These are phyloP conservation scores for Chenopodium album DNA, from an alignment of 148 eudicot genomes.

Conservation along the genomic window DNA sequence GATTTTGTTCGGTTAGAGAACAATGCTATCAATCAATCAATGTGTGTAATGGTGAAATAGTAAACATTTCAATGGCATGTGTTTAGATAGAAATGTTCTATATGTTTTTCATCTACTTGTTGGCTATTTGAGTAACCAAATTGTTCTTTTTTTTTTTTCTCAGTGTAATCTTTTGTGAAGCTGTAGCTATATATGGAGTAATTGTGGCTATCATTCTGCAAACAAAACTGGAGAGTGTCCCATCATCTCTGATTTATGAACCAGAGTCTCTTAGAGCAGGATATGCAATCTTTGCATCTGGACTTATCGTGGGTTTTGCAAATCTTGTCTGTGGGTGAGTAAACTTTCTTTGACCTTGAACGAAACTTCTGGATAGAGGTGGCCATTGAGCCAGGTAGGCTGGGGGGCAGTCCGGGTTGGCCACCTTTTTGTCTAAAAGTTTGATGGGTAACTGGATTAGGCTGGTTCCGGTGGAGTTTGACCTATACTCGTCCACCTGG, in stretches of 20 bases:
- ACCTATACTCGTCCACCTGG: background rate
- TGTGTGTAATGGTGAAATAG: background rate
- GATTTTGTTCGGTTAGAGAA: background rate
- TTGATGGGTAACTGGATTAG: background rate
- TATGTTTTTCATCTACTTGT: constrained; percentile 4
- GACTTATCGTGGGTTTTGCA: constrained; percentile 95
- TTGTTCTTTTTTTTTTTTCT: constrained; percentile 22
- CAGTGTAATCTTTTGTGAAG: constrained; percentile 98
- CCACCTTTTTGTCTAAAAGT: background rate
- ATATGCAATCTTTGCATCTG: constrained; percentile 92
- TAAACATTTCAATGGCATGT: background rate
- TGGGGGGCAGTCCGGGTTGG: background rate
- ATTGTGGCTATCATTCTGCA: constrained; percentile 97
- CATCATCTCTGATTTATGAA: constrained; percentile 54
- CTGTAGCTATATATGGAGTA: constrained; percentile 98
- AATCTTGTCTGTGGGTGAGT: constrained; percentile 96
- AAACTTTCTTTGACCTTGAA: background rate
- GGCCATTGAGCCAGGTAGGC: background rate
- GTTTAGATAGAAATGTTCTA: background rate
- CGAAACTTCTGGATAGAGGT: background rate
- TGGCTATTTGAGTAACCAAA: constrained; percentile 7
- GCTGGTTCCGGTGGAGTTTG: background rate
- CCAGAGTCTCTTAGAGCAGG: constrained; percentile 96
- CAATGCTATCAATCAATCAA: background rate
- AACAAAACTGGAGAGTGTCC: constrained; percentile 93